A percentile compares a stretch with the other conserved stretches of the same genome.
Conservation (phyloP, 805 yeast species). For the Saccharomycopsis schoenii region DNA sequence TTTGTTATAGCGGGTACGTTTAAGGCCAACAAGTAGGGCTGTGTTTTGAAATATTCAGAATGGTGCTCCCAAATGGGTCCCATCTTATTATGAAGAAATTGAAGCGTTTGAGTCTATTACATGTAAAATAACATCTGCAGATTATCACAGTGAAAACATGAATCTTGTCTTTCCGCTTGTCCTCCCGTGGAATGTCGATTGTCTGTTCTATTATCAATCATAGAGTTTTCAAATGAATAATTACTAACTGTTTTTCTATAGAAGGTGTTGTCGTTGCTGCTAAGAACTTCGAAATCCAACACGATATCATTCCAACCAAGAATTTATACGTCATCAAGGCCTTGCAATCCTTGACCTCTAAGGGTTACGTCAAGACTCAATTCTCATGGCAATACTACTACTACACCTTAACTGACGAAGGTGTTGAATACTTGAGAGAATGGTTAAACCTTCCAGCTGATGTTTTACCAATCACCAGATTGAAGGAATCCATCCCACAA, state of each 20-base stretch:
- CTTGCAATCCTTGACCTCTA: slow-evolving; percentile 96
- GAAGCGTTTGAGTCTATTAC: no score
- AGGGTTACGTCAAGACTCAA: slow-evolving; percentile 99
- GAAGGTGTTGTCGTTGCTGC: slow-evolving; percentile 99
- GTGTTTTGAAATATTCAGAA: no score
- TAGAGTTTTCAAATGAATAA: neutral
- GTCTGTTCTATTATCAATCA: no score
- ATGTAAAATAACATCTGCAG: no score
- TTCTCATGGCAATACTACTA: slow-evolving; percentile 99
- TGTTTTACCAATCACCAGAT: slow-evolving; percentile 96
- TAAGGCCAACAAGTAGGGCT: no score
- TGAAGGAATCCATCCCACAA: slow-evolving; percentile 87
- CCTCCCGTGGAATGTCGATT: no score
- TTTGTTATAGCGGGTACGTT: no score
- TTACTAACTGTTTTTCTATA: slow-evolving; percentile 29
- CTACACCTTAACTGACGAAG: slow-evolving; percentile 99
- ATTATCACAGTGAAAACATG: no score
- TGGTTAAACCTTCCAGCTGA: slow-evolving; percentile 98
- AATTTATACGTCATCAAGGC: slow-evolving; percentile 98
- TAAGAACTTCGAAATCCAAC: slow-evolving; percentile 97
- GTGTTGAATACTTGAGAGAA: slow-evolving; percentile 96
- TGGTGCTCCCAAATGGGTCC: no score
- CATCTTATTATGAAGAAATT: no score
- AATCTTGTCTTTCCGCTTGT: no score
- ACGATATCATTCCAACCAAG: slow-evolving; percentile 96